These are phyloP conservation scores for Aureoboletus auriporus DNA, from an alignment of 768 basidiomycete species.

Conservation along the genomic window DNA sequence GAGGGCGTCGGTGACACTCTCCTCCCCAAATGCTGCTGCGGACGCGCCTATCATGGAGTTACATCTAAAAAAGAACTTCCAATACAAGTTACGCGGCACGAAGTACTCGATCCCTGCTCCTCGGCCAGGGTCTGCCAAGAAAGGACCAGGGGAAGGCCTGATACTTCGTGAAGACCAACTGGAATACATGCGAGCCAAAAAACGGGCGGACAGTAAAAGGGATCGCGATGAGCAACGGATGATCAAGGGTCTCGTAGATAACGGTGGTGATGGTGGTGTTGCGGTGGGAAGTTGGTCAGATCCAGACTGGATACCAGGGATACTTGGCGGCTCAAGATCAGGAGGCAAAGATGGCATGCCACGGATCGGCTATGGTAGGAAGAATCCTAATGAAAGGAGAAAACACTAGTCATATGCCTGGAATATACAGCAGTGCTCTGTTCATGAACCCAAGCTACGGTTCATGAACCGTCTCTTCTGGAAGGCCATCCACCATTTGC, in stretches of 20 bases:
- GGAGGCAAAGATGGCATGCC: slow-evolving; percentile 69
- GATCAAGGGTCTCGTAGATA: slow-evolving; percentile 56
- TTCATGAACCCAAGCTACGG: slow-evolving; percentile 71
- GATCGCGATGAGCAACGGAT: slow-evolving; percentile 71
- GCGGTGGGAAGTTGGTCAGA: slow-evolving; percentile 85
- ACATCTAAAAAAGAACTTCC: slow-evolving; percentile 94
- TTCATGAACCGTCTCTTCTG: slow-evolving; percentile 97
- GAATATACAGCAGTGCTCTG: slow-evolving; percentile 10
- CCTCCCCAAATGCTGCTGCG: slow-evolving; percentile 56
- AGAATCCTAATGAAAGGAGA: slow-evolving; percentile 83
- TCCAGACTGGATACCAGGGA: slow-evolving; percentile 90
- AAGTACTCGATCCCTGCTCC: slow-evolving; percentile 91
- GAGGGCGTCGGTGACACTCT: slow-evolving; percentile 86
- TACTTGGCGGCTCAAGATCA: slow-evolving; percentile 62
- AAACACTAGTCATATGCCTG: slow-evolving; percentile 34
- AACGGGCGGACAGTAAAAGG: slow-evolving; percentile 66
- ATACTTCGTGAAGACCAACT: slow-evolving; percentile 91
- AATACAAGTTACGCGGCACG: slow-evolving; percentile 87
- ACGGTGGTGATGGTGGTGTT: slow-evolving; percentile 46
- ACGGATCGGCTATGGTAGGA: slow-evolving; percentile 79
- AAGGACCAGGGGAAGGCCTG: slow-evolving; percentile 74
- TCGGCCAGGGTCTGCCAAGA: slow-evolving; percentile 84
- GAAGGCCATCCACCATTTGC: slow-evolving; percentile 99
- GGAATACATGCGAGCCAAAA: slow-evolving; percentile 82
- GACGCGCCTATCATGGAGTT: slow-evolving; percentile 72